These are phyloP conservation scores for Diplodia intermedia DNA, from an alignment of 2,329 filamentous ascomycete species.

Conservation along the genomic window DNA sequence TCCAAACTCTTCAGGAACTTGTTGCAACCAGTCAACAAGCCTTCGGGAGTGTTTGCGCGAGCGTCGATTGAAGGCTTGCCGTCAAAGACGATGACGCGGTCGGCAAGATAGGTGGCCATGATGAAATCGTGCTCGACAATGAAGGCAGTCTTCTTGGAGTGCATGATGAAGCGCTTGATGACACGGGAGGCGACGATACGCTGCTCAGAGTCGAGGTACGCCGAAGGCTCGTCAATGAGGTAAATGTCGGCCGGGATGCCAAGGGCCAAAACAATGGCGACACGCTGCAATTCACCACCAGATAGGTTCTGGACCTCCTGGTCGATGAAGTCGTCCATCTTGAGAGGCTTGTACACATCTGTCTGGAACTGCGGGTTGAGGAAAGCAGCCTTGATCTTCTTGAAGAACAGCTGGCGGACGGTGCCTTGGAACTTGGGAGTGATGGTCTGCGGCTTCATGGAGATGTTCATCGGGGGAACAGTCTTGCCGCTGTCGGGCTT, in stretches of 20 bases:
- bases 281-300: conserved; percentile 98
- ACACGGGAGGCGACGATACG: conserved; percentile 96
- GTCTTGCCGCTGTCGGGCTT: conserved; percentile 83
- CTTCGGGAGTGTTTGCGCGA: conserved; percentile 88
- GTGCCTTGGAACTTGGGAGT: conserved; percentile 98
- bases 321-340: conserved; percentile 98
- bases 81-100: conserved; percentile 98
- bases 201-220: conserved; percentile 95
- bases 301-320: conserved; percentile 99
- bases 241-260: conserved; percentile 97
- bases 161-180: conserved; percentile 99
- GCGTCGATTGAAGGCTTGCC: conserved; percentile 88
- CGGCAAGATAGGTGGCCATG: conserved; percentile 84
- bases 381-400: conserved; percentile 98
- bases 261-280: conserved; percentile 95
- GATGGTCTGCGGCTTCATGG: conserved; percentile 99
- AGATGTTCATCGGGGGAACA: conserved; percentile 94
- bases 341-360: conserved; percentile 98
- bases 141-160: conserved; percentile 99
- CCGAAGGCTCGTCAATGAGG: conserved; percentile 95
- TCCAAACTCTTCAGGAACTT: conserved; percentile 94
- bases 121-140: conserved; percentile 99
- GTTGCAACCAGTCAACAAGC: conserved; percentile 94
- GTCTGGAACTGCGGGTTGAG: conserved; percentile 98
- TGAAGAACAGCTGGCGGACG: conserved; percentile 97